A percentile compares a stretch with the other conserved stretches of the same genome.
phyloP scores from a whole-genome alignment of 768 basidiomycete genomes.

The Collybia sordida region DNA sequence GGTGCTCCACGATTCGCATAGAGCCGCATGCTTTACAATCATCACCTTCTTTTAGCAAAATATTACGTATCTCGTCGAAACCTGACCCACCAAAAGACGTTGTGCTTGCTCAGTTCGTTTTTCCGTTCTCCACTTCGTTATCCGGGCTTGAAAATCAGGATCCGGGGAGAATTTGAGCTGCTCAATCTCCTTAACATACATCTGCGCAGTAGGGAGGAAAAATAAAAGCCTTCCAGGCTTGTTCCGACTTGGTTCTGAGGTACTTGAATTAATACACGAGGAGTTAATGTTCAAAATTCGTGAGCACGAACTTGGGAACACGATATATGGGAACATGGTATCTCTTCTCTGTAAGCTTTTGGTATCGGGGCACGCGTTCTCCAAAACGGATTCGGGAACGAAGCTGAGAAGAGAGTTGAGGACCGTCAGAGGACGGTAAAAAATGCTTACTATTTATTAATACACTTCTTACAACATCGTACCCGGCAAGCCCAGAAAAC shows the following conservation, averaged over 20 bases:
- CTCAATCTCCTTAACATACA: constrained; percentile 27
- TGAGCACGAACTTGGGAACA: constrained; percentile 20
- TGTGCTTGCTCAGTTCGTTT: constrained; percentile 24
- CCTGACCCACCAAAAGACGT: constrained; percentile 21
- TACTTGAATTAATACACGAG: neutral
- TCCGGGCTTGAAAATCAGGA: constrained; percentile 10
- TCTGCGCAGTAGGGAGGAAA: constrained; percentile 19
- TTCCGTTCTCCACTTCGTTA: constrained; percentile 24
- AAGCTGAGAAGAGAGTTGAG: constrained; percentile 20
- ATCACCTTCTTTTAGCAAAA: neutral
- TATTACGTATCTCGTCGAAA: neutral
- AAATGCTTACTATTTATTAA: constrained; percentile 27
- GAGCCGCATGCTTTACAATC: constrained; percentile 26
- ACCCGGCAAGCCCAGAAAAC: constrained; percentile 36
- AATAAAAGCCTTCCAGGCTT: constrained; percentile 22
- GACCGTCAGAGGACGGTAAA: neutral
- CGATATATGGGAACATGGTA: constrained; percentile 28
- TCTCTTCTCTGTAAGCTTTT: constrained; percentile 23
- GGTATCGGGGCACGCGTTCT: constrained; percentile 20
- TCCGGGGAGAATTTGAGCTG: constrained; percentile 7
- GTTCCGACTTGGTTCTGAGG: constrained; percentile 11
- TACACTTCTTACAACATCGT: constrained; percentile 35
- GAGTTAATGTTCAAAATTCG: neutral
- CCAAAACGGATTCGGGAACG: constrained; percentile 25
- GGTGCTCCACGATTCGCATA: constrained; percentile 33